These are phyloP conservation scores for Phytophthora megakarya DNA, from an alignment of 352 stramenopile species.

Conservation along the genomic window DNA sequence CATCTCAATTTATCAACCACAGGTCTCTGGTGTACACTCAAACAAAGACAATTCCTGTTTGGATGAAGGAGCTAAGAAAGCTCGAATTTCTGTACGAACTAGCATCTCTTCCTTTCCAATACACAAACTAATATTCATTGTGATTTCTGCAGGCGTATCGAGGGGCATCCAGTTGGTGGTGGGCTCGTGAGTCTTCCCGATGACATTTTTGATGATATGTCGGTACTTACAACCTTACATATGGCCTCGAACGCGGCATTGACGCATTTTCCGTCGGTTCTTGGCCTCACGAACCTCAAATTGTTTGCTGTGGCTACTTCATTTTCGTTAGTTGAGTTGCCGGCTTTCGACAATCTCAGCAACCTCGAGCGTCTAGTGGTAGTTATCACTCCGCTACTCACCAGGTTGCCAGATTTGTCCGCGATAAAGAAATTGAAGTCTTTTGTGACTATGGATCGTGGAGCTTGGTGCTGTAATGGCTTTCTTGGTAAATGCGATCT, in stretches of 20 bases:
- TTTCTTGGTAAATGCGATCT: constrained; percentile 13
- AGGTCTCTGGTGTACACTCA: constrained; percentile 42
- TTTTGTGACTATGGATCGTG: constrained; percentile 6
- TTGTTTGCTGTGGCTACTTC: constrained; percentile 17
- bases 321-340: constrained; percentile 3
- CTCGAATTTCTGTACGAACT: constrained; percentile 40
- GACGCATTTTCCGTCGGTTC: constrained; percentile 17
- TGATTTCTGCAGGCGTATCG: constrained; percentile 5
- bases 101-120: neutral
- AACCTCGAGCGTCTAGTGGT: constrained; percentile 32
- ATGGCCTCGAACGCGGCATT: constrained; percentile 11
- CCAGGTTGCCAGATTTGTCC: constrained; percentile 12
- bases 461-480: constrained; percentile 14
- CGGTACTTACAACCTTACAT: constrained; percentile 34
- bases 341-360: constrained; percentile 16
- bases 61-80: constrained; percentile 32
- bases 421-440: neutral
- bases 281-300: constrained; percentile 29
- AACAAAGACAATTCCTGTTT: constrained; percentile 28
- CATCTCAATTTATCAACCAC: neutral
- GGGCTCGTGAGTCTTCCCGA: constrained; percentile 13
- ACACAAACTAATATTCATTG: neutral
- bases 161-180: neutral
- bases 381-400: neutral
- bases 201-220: constrained; percentile 37